A percentile compares a stretch with the other conserved stretches of the same genome.
These are phyloP conservation scores for Eucalyptus regnans DNA, from an alignment of 345 rosid species.

Conservation along the genomic window DNA sequence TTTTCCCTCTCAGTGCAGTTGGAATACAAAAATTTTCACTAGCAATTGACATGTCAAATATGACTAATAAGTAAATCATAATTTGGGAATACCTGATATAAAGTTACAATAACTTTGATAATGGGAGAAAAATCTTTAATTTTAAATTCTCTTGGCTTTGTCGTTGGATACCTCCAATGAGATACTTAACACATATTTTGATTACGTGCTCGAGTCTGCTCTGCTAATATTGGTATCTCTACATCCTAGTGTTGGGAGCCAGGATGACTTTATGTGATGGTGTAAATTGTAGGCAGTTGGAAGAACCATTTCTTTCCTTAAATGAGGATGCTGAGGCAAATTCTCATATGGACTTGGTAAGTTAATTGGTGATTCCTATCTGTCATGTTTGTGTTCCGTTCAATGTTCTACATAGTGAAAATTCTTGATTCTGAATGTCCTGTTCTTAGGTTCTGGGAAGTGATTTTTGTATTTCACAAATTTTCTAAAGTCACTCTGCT, in stretches of 20 bases:
- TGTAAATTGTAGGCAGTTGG: conserved; percentile 37
- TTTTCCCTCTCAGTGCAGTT: neutral
- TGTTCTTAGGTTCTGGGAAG: neutral
- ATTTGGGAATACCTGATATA: neutral
- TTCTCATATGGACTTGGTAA: conserved; percentile 22
- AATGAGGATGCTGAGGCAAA: conserved; percentile 30
- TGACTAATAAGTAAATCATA: neutral
- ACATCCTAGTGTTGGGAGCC: neutral
- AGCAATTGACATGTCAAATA: neutral
- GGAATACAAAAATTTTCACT: neutral
- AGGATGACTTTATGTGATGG: neutral
- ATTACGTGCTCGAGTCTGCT: neutral
- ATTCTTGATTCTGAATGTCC: neutral
- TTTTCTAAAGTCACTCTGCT: neutral
- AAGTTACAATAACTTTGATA: neutral
- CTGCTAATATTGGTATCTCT: neutral
- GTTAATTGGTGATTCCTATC: neutral
- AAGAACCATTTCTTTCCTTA: conserved; percentile 41
- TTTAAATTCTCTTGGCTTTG: neutral
- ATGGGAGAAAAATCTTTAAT: neutral
- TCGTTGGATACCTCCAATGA: neutral
- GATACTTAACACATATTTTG: neutral
- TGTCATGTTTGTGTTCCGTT: neutral
- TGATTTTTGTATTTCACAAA: neutral
- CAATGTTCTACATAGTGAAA: neutral